Evolutionary conservation across 1,139 yeast genomes (phyloP), one percentile per base, ranked within the genome.

Genomic region (Yamadazyma triangularis): DNA sequence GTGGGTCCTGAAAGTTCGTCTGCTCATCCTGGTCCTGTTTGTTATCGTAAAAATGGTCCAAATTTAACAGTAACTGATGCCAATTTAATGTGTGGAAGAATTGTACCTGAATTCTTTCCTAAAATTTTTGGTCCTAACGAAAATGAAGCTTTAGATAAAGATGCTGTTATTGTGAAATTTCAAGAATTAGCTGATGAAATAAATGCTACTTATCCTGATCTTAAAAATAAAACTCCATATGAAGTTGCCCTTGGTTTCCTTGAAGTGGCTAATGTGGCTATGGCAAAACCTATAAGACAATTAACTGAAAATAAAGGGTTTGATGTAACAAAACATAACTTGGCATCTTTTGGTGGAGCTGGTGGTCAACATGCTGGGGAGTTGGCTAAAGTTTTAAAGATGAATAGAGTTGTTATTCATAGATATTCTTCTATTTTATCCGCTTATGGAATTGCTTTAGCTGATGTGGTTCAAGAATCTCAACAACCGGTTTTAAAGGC

Each of bases 1-100:
- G 79, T 73, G 8, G 79, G 79, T 3, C 79, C 79, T 1, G 78
- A 73, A 40, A 60, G 71, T 34, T 79, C 79, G 3, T 53, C 72
- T 22, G 74, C 79, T 2, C 77, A 73, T 41, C 79, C 79, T 1
- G 79, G 79, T 5, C 79, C 79, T 1, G 77, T 77, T 3, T 73
- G 79, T 44, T 73, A 73, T 44, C 53, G 77, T 24, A 73, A 73
- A 36, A 75, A 74, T 9, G 79, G 79, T 7, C 76, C 76, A 1
- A 30, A 39, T 16, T 49, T 73, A 30, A 73, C 79, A 0, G 70
- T 73, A n/a, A 73, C 79, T 1, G 79, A 73, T 48, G 79, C 79
- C 8, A 73, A 73, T 35, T 46, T 73, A 34, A 59, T 69, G 40
- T 53, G 71, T 24, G 79, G 79, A 3, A 54, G 77, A 29, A 64